Evolutionary conservation across 2,329 filamentous ascomycete genomes (phyloP), one percentile per base, ranked within the genome.

Genomic region (Claviceps capensis): DNA sequence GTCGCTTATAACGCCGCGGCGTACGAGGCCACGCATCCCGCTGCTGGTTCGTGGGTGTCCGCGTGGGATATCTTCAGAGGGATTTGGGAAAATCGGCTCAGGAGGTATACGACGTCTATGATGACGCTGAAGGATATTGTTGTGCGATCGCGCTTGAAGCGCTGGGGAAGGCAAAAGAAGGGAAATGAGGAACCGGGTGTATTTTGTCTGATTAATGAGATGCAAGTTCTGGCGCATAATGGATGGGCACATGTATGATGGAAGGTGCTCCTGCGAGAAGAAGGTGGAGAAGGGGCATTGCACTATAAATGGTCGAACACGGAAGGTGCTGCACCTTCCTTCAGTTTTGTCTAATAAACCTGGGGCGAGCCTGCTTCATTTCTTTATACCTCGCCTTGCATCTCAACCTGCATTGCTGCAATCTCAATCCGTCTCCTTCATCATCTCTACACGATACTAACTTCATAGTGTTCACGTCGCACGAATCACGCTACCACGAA

Each of bases 1-100:
- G 84, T 88, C 5, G 82, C 75, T 2, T 88, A 87, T 61, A 79
- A 72, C 55, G 62, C 65, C 2, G 54, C 63, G 0, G 78, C 78
- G 1, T 83, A 82, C 60, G 63, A 69, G 11, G 64, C 66, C 16
- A 73, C 78, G 3, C 72, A 77, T 47, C 65, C 68, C 0, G 49
- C 49, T 34, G 55, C 50, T 22, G 55, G 56, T 5, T 57, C 65
- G 17, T 79, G 79, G 72, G 69, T 78, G 5, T 72, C 74, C 16
- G 58, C 67, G 4, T 67, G 67, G 49, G 65, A 74, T 47, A 73
- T 78, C 44, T 61, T 82, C 23, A 58, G 62, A 5, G 82, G 81
- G 0, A 59, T 77, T 5, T 87, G 82, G 82, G 63, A 64, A 53
- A 83, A 82, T 62, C 69, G 81, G 14, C 40, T 78, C 2, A 65